A percentile compares a stretch with the other conserved stretches of the same genome.
Evolutionary conservation across 225 moss, liverwort and hornwort genomes (phyloP).

Genomic region (Marchantia paleacea): DNA sequence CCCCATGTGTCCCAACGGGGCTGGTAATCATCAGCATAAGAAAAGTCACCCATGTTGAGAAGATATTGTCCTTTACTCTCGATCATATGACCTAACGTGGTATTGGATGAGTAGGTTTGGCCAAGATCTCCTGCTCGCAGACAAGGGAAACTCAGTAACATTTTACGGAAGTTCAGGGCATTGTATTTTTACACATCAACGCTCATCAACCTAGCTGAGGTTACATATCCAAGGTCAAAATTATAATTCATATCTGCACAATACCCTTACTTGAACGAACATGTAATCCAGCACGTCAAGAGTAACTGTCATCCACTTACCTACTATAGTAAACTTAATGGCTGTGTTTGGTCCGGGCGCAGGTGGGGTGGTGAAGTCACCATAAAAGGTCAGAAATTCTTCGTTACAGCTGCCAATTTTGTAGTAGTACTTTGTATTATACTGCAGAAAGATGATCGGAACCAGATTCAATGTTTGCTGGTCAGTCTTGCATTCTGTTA

Average conservation of each 20-base stretch:
- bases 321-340: slow-evolving; percentile 43
- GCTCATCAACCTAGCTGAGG: not conserved
- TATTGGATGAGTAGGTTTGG: slow-evolving; percentile 51
- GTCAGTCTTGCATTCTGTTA: not conserved
- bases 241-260: not conserved
- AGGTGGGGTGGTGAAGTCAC: slow-evolving; percentile 49
- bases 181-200: no score
- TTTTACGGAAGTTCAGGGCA: no score
- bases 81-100: slow-evolving; percentile 39
- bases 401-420: slow-evolving; percentile 38
- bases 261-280: not conserved
- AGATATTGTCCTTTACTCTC: slow-evolving; percentile 47
- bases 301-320: slow-evolving; percentile 22
- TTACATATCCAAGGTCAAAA: not conserved
- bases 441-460: slow-evolving; percentile 25
- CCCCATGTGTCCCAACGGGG: slow-evolving; percentile 58
- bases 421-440: slow-evolving; percentile 47
- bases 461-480: not conserved
- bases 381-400: slow-evolving; percentile 38
- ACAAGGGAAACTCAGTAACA: no score
- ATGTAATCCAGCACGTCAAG: not conserved
- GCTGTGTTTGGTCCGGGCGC: slow-evolving; percentile 46
- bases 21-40: slow-evolving; percentile 47
- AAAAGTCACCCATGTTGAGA: slow-evolving; percentile 50
- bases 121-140: slow-evolving; percentile 45